These are phyloP conservation scores for Colletotrichum brevisporum DNA, from an alignment of 2,329 filamentous ascomycete genomes.

Conservation along the genomic window DNA sequence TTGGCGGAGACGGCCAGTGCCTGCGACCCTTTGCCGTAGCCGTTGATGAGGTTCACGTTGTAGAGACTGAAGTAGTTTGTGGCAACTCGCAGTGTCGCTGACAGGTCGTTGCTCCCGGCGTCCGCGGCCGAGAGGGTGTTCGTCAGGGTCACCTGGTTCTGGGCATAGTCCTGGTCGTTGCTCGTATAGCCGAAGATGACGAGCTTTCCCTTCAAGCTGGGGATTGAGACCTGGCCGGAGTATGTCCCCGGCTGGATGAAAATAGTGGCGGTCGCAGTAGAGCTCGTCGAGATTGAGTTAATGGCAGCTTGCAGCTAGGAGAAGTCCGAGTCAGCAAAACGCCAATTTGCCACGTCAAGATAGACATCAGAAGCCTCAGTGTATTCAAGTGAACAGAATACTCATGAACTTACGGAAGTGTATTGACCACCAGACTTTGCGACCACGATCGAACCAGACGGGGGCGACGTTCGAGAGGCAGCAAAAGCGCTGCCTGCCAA, in stretches of 20 bases:
- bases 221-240: constrained; percentile 70
- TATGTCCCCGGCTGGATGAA: constrained; percentile 79
- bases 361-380: too few species aligned
- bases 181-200: constrained; percentile 72
- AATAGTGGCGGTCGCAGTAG: constrained; percentile 67
- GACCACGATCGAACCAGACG: constrained; percentile 66
- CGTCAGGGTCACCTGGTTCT: constrained; percentile 70
- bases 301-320: constrained; percentile 67
- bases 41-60: constrained; percentile 69
- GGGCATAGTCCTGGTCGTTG: constrained; percentile 64
- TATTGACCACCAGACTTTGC: constrained; percentile 51
- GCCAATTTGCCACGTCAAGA: too few species aligned
- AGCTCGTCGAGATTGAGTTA: constrained; percentile 66
- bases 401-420: constrained; percentile 14
- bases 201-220: constrained; percentile 61
- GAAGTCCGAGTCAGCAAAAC: constrained; percentile 38
- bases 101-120: constrained; percentile 67
- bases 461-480: constrained; percentile 54
- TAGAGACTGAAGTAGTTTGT: constrained; percentile 70
- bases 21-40: constrained; percentile 62
- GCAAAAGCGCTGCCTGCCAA: constrained; percentile 43
- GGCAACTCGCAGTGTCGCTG: constrained; percentile 61
- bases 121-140: constrained; percentile 55
- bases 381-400: background rate
- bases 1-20: constrained; percentile 63